Conservation (phyloP, 176 grass and related monocot genomes). For the Musa schizocarpa region DNA sequence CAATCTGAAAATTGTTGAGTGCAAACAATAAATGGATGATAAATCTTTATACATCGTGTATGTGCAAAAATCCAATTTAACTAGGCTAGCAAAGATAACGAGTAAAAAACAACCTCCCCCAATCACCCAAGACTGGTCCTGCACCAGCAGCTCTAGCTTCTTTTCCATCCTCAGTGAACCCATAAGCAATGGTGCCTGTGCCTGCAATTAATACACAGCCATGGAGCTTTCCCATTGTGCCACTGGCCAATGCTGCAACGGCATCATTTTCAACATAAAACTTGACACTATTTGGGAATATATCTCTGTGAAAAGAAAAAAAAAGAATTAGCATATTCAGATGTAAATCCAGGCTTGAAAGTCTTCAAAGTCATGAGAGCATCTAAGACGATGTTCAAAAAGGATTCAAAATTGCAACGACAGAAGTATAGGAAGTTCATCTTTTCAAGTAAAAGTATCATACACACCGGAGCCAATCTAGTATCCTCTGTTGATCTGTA, state of each 20-base stretch:
- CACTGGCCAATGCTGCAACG: slow-evolving; percentile 82
- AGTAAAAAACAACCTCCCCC: slow-evolving; percentile 60
- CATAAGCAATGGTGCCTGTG: slow-evolving; percentile 94
- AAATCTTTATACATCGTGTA: too few relatives aligned
- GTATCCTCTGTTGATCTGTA: slow-evolving; percentile 74
- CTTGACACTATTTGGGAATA: slow-evolving; percentile 58
- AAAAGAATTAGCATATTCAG: slow-evolving; percentile 11
- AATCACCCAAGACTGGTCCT: slow-evolving; percentile 89
- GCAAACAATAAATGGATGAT: too few relatives aligned
- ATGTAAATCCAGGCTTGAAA: background rate
- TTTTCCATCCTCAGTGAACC: slow-evolving; percentile 83
- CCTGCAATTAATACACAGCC: slow-evolving; percentile 94
- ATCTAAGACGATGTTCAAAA: background rate
- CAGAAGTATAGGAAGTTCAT: background rate
- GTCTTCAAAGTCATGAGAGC: too few relatives aligned
- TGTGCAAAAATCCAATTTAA: too few relatives aligned
- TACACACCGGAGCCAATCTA: slow-evolving; percentile 74
- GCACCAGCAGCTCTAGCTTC: slow-evolving; percentile 90
- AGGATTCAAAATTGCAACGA: background rate
- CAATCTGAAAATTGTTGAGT: too few relatives aligned
- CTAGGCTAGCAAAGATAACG: background rate
- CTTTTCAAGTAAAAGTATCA: background rate
- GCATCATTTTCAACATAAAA: slow-evolving; percentile 97
- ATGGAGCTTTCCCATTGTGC: slow-evolving; percentile 91
- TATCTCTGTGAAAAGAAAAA: slow-evolving; percentile 35